A percentile compares a stretch with the other conserved stretches of the same genome.
Conservation (phyloP, 148 eudicot genomes). For the Hydrangea macrophylla region DNA sequence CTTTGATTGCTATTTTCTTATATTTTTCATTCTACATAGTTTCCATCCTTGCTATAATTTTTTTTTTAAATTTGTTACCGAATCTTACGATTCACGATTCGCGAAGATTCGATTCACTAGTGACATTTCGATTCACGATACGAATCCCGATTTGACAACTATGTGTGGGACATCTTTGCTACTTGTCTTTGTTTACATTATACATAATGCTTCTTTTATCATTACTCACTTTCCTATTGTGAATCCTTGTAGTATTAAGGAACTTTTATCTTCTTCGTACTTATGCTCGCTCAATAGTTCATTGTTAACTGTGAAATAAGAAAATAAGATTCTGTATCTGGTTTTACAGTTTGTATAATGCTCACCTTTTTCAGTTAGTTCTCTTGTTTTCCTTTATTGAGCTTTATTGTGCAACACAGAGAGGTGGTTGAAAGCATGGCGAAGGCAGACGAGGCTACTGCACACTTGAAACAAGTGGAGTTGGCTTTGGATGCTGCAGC, state of each 20-base stretch:
- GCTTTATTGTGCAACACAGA: slow-evolving; percentile 35
- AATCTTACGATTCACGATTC: too few relatives aligned
- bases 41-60: too few relatives aligned
- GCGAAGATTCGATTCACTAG: too few relatives aligned
- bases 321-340: background rate
- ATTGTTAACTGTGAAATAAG: background rate
- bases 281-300: background rate
- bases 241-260: slow-evolving; percentile 4
- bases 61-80: too few relatives aligned
- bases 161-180: too few relatives aligned
- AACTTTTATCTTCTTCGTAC: background rate
- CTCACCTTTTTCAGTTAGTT: background rate
- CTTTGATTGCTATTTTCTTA: too few relatives aligned
- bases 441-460: slow-evolving; percentile 68
- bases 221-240: too few relatives aligned
- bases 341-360: background rate
- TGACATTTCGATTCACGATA: too few relatives aligned
- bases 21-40: too few relatives aligned
- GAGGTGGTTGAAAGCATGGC: slow-evolving; percentile 80
- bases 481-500: slow-evolving; percentile 63
- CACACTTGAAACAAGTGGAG: slow-evolving; percentile 61
- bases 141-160: too few relatives aligned
- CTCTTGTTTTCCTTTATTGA: slow-evolving; percentile 10
- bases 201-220: too few relatives aligned
- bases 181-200: too few relatives aligned